These are phyloP conservation scores for Solanum arcanum DNA, from an alignment of 257 asterid genomes.

Conservation along the genomic window DNA sequence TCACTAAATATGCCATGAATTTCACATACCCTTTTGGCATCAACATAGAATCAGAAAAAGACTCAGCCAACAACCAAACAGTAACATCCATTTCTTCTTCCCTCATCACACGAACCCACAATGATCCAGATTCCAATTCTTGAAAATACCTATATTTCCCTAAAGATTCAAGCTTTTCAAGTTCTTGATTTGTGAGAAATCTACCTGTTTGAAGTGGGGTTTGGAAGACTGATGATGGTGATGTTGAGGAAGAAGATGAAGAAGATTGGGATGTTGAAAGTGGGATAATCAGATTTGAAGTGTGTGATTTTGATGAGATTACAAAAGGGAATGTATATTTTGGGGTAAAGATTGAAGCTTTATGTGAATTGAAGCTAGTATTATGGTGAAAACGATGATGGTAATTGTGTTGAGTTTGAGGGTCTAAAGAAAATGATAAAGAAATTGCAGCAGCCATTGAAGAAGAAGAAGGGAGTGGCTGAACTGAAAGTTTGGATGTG, in stretches of 20 bases:
- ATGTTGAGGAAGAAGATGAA: constrained; percentile 15
- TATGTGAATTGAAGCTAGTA: constrained; percentile 7
- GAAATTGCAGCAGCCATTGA: constrained; percentile 44
- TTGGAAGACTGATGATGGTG: constrained; percentile 14
- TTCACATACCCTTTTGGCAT: constrained; percentile 53
- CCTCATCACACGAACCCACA: constrained; percentile 62
- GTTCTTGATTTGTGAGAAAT: constrained; percentile 54
- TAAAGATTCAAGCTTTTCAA: constrained; percentile 48
- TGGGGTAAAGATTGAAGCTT: constrained; percentile 27
- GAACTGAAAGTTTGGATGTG: not conserved
- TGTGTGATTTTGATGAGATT: constrained; percentile 23
- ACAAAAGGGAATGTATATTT: constrained; percentile 27
- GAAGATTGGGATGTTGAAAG: constrained; percentile 46
- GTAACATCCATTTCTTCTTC: constrained; percentile 75
- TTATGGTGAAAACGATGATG: constrained; percentile 23
- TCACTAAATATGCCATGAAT: constrained; percentile 60
- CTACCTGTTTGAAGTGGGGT: constrained; percentile 40
- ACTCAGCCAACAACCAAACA: constrained; percentile 58
- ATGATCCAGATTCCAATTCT: constrained; percentile 62
- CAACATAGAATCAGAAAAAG: constrained; percentile 81
- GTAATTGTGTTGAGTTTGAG: constrained; percentile 18
- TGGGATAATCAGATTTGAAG: constrained; percentile 17
- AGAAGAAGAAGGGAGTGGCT: not conserved
- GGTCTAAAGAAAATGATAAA: constrained; percentile 29
- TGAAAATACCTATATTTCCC: constrained; percentile 45